phyloP scores from a whole-genome alignment of 495 filamentous ascomycete species.

The Tetracladium setigerum region DNA sequence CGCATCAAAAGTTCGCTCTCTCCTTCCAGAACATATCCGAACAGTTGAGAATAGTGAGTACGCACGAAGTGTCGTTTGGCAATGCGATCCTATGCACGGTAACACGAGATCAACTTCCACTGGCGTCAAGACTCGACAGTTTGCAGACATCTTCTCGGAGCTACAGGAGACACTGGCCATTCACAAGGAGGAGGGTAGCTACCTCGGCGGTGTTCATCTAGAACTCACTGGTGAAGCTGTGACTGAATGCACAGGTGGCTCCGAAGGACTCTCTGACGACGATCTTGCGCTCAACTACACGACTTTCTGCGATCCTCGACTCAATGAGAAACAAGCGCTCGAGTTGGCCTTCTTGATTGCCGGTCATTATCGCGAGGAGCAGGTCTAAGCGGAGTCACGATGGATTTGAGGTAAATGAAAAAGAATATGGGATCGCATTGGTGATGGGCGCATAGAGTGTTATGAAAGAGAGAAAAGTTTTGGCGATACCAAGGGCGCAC shows the following conservation, averaged over 20 bases:
- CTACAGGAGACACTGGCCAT: slow-evolving; percentile 70
- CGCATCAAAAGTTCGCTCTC: slow-evolving; percentile 55
- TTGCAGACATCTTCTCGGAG: slow-evolving; percentile 79
- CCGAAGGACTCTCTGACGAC: slow-evolving; percentile 77
- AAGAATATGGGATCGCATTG: too few species aligned
- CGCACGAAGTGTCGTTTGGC: slow-evolving; percentile 81
- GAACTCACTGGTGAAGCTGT: slow-evolving; percentile 94
- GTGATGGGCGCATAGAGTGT: too few species aligned
- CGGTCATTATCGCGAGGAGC: slow-evolving; percentile 58
- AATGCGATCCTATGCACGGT: slow-evolving; percentile 98
- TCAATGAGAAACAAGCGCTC: slow-evolving; percentile 97
- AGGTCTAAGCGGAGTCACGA: not conserved
- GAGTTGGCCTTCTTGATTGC: slow-evolving; percentile 93
- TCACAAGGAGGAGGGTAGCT: slow-evolving; percentile 73
- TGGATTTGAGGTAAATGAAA: too few species aligned
- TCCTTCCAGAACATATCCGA: slow-evolving; percentile 76
- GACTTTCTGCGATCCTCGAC: slow-evolving; percentile 86
- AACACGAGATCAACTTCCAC: slow-evolving; percentile 63
- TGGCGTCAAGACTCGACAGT: slow-evolving; percentile 83
- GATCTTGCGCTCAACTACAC: slow-evolving; percentile 84
- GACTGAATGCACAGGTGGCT: slow-evolving; percentile 92
- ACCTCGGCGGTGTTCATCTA: slow-evolving; percentile 88
- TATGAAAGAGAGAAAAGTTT: too few species aligned
- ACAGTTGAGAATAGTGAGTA: slow-evolving; percentile 67
- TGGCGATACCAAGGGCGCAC: too few species aligned